A percentile compares a stretch with the other conserved stretches of the same genome.
Evolutionary conservation across 2,329 filamentous ascomycete species (phyloP).

Genomic region (Colletotrichum cuscutae): DNA sequence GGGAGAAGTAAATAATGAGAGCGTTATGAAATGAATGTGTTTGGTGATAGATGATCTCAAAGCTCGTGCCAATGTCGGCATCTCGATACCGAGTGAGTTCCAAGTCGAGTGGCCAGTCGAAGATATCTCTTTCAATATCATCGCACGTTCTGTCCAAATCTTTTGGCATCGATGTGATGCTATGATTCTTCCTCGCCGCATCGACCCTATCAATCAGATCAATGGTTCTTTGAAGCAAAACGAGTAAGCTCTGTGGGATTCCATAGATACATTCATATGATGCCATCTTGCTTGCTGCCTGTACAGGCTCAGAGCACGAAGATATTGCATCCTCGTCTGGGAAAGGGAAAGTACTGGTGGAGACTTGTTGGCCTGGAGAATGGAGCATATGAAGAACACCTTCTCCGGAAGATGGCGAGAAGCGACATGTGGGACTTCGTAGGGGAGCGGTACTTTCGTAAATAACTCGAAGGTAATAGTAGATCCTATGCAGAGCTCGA

Average conservation of each 20-base stretch:
- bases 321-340: background rate
- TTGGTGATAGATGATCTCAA: conserved; percentile 29
- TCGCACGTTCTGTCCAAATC: conserved; percentile 9
- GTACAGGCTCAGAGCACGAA: background rate
- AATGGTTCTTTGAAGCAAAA: conserved; percentile 19
- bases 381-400: too few species aligned
- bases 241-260: conserved; percentile 32
- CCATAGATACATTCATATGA: conserved; percentile 37
- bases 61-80: background rate
- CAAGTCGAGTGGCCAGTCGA: conserved; percentile 29
- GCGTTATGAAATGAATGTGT: conserved; percentile 40
- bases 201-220: conserved; percentile 19
- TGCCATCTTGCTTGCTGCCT: background rate
- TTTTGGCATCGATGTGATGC: background rate
- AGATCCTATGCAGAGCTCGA: conserved; percentile 38
- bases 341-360: background rate
- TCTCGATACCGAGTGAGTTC: background rate
- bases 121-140: conserved; percentile 22
- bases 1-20: conserved; percentile 40
- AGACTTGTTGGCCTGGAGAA: too few species aligned
- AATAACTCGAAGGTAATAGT: conserved; percentile 40
- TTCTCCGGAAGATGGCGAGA: background rate
- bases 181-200: background rate
- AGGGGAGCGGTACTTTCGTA: conserved; percentile 38
- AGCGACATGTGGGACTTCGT: background rate